These are phyloP conservation scores for Chrysopogon serrulatus DNA, from an alignment of 176 grass and related monocot species.

Conservation along the genomic window DNA sequence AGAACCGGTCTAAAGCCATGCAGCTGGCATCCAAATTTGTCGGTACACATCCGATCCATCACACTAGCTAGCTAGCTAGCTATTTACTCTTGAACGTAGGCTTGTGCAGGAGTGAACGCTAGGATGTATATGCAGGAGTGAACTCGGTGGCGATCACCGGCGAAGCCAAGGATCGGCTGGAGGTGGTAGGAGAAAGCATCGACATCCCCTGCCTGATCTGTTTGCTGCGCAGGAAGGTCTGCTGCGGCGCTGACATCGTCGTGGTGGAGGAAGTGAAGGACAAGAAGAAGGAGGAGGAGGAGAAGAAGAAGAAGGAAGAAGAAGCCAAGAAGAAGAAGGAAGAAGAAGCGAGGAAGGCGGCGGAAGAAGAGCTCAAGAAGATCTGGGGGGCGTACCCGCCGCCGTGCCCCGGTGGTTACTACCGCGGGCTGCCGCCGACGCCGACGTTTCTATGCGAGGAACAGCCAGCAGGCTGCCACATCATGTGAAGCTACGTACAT, in stretches of 20 bases:
- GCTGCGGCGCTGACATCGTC: conserved; percentile 22
- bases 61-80: too few relatives aligned
- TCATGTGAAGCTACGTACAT: too few relatives aligned
- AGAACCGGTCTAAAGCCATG: conserved; percentile 36
- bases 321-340: not conserved
- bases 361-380: too few relatives aligned
- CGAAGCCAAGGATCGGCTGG: conserved; percentile 44
- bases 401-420: too few relatives aligned
- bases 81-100: too few relatives aligned
- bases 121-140: conserved; percentile 44
- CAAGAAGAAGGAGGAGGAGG: not conserved
- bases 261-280: conserved; percentile 47
- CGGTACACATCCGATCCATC: not conserved
- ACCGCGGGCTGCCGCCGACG: too few relatives aligned
- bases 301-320: not conserved
- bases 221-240: conserved; percentile 43
- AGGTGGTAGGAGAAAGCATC: conserved; percentile 46
- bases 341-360: too few relatives aligned
- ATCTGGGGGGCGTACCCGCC: too few relatives aligned
- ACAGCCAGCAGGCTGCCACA: too few relatives aligned
- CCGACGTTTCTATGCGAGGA: too few relatives aligned
- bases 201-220: conserved; percentile 23
- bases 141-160: conserved; percentile 34
- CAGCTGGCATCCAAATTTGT: conserved; percentile 10
- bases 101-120: too few relatives aligned